Evolutionary conservation across 2,329 filamentous ascomycete genomes (phyloP).

Genomic region (Colletotrichum tropicale): DNA sequence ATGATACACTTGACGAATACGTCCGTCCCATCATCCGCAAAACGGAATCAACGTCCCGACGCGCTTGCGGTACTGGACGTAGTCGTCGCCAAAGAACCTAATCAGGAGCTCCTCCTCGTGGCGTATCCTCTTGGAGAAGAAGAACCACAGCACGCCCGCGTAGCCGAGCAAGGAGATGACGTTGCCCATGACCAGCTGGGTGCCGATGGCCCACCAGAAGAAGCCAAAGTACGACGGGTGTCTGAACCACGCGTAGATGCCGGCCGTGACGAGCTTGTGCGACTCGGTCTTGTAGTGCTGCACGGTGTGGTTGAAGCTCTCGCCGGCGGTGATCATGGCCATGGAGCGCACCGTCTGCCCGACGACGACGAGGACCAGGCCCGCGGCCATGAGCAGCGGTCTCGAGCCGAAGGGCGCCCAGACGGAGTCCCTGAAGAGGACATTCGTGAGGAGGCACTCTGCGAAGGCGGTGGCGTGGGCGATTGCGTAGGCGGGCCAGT

Average conservation of each 20-base stretch:
- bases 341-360: conserved; percentile 80
- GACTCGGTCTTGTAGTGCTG: conserved; percentile 70
- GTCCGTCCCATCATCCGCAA: conserved; percentile 19
- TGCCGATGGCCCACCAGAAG: conserved; percentile 98
- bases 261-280: conserved; percentile 82
- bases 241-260: conserved; percentile 76
- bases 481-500: conserved; percentile 83
- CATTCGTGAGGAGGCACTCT: conserved; percentile 71
- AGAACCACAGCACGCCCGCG: conserved; percentile 78
- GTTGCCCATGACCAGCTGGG: conserved; percentile 90
- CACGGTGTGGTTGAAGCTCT: conserved; percentile 90
- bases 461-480: conserved; percentile 77
- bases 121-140: conserved; percentile 77
- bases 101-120: conserved; percentile 81
- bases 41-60: conserved; percentile 85
- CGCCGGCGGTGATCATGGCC: conserved; percentile 89
- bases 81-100: conserved; percentile 84
- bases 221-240: conserved; percentile 98
- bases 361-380: conserved; percentile 65
- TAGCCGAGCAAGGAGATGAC: conserved; percentile 78
- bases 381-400: conserved; percentile 53
- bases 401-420: conserved; percentile 51
- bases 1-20: neutral
- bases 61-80: conserved; percentile 71
- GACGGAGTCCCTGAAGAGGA: conserved; percentile 56